Conservation (phyloP, 2,329 filamentous ascomycete species). For the Aurifilum marmelostoma region DNA sequence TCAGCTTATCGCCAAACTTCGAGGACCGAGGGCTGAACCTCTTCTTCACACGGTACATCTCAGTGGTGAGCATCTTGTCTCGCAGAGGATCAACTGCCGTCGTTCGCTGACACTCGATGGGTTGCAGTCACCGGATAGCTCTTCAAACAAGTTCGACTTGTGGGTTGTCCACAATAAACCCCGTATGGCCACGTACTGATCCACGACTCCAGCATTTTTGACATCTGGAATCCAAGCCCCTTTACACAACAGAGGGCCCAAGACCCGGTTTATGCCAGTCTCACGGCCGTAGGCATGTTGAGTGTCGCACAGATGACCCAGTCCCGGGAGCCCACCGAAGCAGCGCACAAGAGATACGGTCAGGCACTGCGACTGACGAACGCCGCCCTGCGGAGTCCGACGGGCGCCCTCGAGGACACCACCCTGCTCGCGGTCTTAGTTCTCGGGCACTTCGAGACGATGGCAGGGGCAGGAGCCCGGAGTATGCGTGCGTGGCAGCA, state of each 20-base stretch:
- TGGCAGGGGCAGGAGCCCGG: constrained; percentile 48
- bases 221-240: constrained; percentile 54
- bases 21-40: constrained; percentile 26
- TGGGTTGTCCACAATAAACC: neutral
- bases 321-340: constrained; percentile 47
- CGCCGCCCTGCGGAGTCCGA: constrained; percentile 49
- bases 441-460: constrained; percentile 58
- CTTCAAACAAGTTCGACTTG: constrained; percentile 56
- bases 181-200: neutral
- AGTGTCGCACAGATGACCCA: constrained; percentile 52
- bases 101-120: neutral
- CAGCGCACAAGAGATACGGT: constrained; percentile 55
- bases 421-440: constrained; percentile 59
- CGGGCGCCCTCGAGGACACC: constrained; percentile 49
- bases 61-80: constrained; percentile 9
- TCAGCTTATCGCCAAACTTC: constrained; percentile 19
- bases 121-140: constrained; percentile 40
- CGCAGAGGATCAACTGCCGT: neutral
- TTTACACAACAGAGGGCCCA: constrained; percentile 38
- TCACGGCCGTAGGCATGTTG: constrained; percentile 58
- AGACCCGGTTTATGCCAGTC: constrained; percentile 54
- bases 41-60: constrained; percentile 25
- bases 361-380: constrained; percentile 56
- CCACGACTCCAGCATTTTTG: constrained; percentile 42
- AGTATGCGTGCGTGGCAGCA: constrained; percentile 56